phyloP scores from a whole-genome alignment of 1,284 basidiomycete species.

The Apiotrichum sp. region DNA sequence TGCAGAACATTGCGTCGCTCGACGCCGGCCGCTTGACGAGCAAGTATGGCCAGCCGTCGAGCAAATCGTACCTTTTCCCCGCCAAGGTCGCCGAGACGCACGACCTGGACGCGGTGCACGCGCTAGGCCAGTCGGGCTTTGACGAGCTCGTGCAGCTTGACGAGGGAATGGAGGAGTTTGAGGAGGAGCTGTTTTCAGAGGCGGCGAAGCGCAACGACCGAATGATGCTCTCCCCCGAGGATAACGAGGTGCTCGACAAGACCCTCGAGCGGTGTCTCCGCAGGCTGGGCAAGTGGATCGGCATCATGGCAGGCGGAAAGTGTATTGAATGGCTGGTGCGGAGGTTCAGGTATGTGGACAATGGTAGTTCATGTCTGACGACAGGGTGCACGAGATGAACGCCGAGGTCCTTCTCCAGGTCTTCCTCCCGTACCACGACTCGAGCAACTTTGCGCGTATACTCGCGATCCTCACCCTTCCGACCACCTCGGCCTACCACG shows the following conservation, averaged over 20 bases:
- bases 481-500: constrained; percentile 38
- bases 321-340: constrained; percentile 93
- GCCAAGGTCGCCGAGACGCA: constrained; percentile 70
- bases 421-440: constrained; percentile 92
- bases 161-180: constrained; percentile 50
- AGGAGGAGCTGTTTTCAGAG: constrained; percentile 76
- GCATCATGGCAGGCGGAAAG: constrained; percentile 75
- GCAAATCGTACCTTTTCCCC: constrained; percentile 79
- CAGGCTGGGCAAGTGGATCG: constrained; percentile 69
- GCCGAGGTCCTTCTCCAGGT: constrained; percentile 68
- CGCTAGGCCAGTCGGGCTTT: constrained; percentile 74
- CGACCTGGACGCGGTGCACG: constrained; percentile 79
- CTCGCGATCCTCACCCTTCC: constrained; percentile 73
- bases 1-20: constrained; percentile 71
- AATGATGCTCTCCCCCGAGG: constrained; percentile 65
- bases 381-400: constrained; percentile 89
- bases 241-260: constrained; percentile 57
- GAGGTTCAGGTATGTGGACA: constrained; percentile 71
- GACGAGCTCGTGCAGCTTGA: constrained; percentile 62
- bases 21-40: constrained; percentile 71
- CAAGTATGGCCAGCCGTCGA: constrained; percentile 48
- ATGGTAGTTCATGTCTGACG: not conserved
- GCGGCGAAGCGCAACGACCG: constrained; percentile 69
- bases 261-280: constrained; percentile 55
- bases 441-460: constrained; percentile 91